phyloP scores from a whole-genome alignment of 352 stramenopile species.

The Globisporangium orthogonon region DNA sequence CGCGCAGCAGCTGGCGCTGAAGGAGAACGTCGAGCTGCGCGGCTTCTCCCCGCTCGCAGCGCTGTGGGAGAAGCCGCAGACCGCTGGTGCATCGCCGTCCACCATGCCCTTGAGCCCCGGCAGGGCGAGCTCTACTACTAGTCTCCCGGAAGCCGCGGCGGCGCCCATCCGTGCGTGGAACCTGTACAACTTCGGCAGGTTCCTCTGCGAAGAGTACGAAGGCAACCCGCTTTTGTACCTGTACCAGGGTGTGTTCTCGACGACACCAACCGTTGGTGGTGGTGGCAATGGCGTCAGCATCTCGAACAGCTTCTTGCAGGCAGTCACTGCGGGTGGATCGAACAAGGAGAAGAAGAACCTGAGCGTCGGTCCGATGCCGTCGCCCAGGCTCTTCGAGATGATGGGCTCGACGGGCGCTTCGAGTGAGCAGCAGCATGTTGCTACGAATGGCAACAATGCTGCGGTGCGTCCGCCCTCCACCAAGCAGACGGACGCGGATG shows the following conservation, averaged over 20 bases:
- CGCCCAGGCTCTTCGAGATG: slow-evolving; percentile 19
- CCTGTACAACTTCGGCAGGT: slow-evolving; percentile 45
- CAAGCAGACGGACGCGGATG: slow-evolving; percentile 27
- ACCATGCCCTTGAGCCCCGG: no score
- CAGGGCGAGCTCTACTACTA: background rate
- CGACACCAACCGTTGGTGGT: slow-evolving; percentile 15
- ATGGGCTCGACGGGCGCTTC: background rate
- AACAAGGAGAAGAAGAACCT: background rate
- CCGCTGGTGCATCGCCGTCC: background rate
- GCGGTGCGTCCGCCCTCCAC: background rate
- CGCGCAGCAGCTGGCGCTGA: slow-evolving; percentile 46
- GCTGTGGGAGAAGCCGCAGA: slow-evolving; percentile 14
- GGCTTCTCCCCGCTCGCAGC: slow-evolving; percentile 53
- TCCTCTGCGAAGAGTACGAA: slow-evolving; percentile 55
- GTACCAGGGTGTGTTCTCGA: slow-evolving; percentile 31
- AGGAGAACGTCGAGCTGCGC: slow-evolving; percentile 67
- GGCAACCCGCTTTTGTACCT: slow-evolving; percentile 53
- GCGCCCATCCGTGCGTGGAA: slow-evolving; percentile 57
- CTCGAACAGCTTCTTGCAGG: slow-evolving; percentile 15
- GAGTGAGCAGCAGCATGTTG: background rate
- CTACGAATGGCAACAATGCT: background rate
- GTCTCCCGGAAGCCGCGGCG: slow-evolving; percentile 36
- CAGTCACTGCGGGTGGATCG: background rate
- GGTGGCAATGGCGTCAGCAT: background rate
- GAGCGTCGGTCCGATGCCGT: slow-evolving; percentile 7